Percentiles rank a stretch among this genome's conserved stretches.
phyloP scores from a whole-genome alignment of 1,284 basidiomycete genomes.

The Vanrija pseudolonga region DNA sequence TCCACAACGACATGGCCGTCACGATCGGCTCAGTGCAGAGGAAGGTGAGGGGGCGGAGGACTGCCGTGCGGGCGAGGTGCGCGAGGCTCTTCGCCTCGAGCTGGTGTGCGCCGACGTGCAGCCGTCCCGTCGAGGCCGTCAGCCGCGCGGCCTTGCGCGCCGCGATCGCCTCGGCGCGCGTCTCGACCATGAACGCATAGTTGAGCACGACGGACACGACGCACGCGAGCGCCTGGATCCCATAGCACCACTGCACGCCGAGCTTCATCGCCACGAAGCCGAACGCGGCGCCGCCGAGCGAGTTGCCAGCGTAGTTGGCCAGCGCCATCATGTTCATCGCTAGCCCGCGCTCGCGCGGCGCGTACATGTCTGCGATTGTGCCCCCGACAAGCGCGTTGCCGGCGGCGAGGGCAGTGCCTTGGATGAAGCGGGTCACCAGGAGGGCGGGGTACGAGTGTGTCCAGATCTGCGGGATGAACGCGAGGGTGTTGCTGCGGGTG shows the following conservation, averaged over 20 bases:
- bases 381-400: conserved; percentile 45
- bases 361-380: conserved; percentile 46
- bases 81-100: conserved; percentile 40
- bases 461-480: conserved; percentile 40
- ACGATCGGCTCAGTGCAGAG: conserved; percentile 53
- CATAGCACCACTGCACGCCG: conserved; percentile 40
- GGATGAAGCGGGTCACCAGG: conserved; percentile 37
- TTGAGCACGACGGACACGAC: conserved; percentile 34
- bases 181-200: conserved; percentile 44
- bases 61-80: conserved; percentile 33
- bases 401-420: conserved; percentile 36
- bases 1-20: conserved; percentile 50
- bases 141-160: conserved; percentile 43
- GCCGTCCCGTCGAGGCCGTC: conserved; percentile 44
- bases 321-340: conserved; percentile 50
- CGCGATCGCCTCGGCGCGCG: conserved; percentile 52
- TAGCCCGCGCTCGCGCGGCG: conserved; percentile 39
- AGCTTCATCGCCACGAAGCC: conserved; percentile 30
- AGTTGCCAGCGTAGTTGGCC: conserved; percentile 45
- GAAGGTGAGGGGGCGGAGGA: conserved; percentile 37
- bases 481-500: background rate
- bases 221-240: conserved; percentile 31
- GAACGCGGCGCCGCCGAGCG: conserved; percentile 18
- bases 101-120: no score
- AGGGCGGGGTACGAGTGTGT: conserved; percentile 32